phyloP scores from a whole-genome alignment of 768 basidiomycete genomes.

The Hypsizygus marmoreus region DNA sequence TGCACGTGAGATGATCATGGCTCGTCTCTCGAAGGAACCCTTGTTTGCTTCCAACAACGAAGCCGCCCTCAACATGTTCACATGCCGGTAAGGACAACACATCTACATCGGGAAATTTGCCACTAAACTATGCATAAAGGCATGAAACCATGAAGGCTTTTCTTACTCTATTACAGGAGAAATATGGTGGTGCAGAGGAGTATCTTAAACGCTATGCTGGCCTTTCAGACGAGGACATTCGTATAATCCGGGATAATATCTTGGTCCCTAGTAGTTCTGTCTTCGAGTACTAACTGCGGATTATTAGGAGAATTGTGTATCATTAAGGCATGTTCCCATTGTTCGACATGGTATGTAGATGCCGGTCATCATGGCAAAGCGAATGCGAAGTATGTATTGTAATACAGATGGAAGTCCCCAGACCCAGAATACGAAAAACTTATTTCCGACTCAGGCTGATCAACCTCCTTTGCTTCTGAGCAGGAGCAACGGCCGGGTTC shows the following conservation, averaged over 20 bases:
- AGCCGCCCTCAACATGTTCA: slow-evolving; percentile 82
- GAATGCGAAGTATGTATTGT: slow-evolving; percentile 13
- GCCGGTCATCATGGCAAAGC: slow-evolving; percentile 6
- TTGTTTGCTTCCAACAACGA: slow-evolving; percentile 72
- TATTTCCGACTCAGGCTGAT: slow-evolving; percentile 40
- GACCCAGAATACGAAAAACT: background rate
- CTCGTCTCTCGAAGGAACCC: slow-evolving; percentile 68
- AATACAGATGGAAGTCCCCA: background rate
- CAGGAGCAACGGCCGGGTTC: slow-evolving; percentile 23
- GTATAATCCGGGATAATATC: slow-evolving; percentile 58
- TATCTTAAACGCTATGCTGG: slow-evolving; percentile 60
- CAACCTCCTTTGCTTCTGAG: slow-evolving; percentile 42
- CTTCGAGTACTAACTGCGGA: slow-evolving; percentile 12
- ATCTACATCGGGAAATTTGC: slow-evolving; percentile 2
- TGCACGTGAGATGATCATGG: slow-evolving; percentile 68
- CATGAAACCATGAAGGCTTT: slow-evolving; percentile 79
- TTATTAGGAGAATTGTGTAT: slow-evolving; percentile 1
- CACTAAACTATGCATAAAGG: slow-evolving; percentile 36
- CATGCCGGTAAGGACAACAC: slow-evolving; percentile 57
- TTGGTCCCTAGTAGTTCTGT: slow-evolving; percentile 34
- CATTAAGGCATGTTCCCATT: slow-evolving; percentile 1
- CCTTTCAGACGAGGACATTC: slow-evolving; percentile 65
- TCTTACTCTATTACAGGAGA: slow-evolving; percentile 56
- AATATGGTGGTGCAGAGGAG: slow-evolving; percentile 68
- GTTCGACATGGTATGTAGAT: background rate